Base-by-base conservation (phyloP, 352 stramenopile genomes). In the Thalassiosira exigua region DNA sequence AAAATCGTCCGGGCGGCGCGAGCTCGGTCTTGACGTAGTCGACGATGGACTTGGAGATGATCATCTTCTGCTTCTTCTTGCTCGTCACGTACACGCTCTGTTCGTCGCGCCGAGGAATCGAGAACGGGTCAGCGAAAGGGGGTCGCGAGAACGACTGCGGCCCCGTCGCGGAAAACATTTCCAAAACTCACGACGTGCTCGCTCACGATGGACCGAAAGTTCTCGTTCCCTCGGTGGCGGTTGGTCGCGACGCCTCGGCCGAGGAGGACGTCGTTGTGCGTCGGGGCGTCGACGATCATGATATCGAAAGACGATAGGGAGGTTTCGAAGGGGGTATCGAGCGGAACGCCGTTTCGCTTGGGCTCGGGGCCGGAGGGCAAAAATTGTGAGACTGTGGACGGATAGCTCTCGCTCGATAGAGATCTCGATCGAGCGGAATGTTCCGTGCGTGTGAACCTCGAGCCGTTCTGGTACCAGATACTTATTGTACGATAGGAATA, bases 51-150 rank as follows among this genome's bases (percentile, higher is more conserved):
- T 79, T 67, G 30, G 82, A 89, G 39, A 92, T 92, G 11, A 56
- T 54, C 80, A 90, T 90, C 62, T 92, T 92, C 68, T 90, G 58
- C 42, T 71, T 79, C 56, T 92, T 92, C 19, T 82, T 88, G 56
- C 72, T 83, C 9, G 77, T 82, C 19, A 91, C 77, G 39, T 92
- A 92, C 22, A 82, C 29, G 59, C 85, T 75, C 80, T 89, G 41
- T 57, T 26, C 24, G 4, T 32, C 3, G 48, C 70, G 1, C 68
- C 56, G 51, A 1, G 36, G 48, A n/a, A 30, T 19, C 52, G 26
- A 5, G 30, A 59, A 41, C 9, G 19, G 24, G 46, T 50, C 21
- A 71, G 62, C 21, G 52, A 42, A 22, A 9, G 29, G 4, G 5
- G 19, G 17, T 60, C 7, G 32, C 36, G 11, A 27, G 21, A 60